Conservation (phyloP, 345 rosid genomes). For the Mercurialis annua region DNA sequence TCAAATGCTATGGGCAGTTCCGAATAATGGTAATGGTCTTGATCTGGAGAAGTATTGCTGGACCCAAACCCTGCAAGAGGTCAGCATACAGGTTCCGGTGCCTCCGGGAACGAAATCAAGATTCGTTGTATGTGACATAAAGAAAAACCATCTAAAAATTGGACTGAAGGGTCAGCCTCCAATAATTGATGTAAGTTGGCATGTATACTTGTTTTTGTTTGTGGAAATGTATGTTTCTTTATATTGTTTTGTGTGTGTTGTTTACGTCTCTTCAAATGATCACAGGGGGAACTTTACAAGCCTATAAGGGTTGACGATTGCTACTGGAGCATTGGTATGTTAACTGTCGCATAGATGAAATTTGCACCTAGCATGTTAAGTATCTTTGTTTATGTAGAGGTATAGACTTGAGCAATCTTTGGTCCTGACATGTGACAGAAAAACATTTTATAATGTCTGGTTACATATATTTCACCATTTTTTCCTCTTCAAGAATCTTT, state of each 20-base stretch:
- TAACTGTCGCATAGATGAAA: background rate
- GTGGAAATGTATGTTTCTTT: background rate
- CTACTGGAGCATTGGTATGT: constrained; percentile 90
- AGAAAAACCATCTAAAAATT: constrained; percentile 78
- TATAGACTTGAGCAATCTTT: background rate
- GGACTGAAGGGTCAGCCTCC: constrained; percentile 86
- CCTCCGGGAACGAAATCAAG: constrained; percentile 76
- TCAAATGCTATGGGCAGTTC: constrained; percentile 43
- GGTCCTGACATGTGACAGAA: no score
- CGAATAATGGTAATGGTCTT: constrained; percentile 86
- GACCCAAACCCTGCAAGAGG: constrained; percentile 86
- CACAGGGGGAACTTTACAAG: constrained; percentile 68
- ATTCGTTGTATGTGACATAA: constrained; percentile 66
- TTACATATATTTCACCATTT: background rate
- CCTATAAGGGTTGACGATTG: constrained; percentile 77
- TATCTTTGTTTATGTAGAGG: background rate
- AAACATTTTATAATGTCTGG: background rate
- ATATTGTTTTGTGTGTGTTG: background rate
- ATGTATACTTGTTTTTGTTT: background rate
- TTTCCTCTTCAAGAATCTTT: background rate
- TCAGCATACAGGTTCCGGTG: constrained; percentile 62
- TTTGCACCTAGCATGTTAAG: background rate
- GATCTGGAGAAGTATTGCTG: constrained; percentile 86
- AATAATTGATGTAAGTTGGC: constrained; percentile 66
- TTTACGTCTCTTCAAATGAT: constrained; percentile 10